Base-by-base conservation (phyloP, 345 rosid species). In the Euphorbia pulcherrima region DNA sequence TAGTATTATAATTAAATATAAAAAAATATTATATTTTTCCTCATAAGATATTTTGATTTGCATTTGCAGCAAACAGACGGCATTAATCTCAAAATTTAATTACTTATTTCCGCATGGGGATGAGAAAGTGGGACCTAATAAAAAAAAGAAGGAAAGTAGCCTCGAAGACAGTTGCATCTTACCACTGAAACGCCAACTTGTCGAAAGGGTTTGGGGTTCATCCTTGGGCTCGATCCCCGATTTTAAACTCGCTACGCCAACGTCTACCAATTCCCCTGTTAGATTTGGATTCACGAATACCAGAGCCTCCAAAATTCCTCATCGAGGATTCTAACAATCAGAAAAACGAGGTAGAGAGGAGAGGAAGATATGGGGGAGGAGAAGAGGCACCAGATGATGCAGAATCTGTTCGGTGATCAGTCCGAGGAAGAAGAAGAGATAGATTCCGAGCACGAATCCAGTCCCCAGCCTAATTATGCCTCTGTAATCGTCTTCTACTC, bases 391-490 rank as follows among this genome's bases (percentile, higher is more conserved):
- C 83, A 83, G 90, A 91, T 94, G 96, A 94, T 91, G 99, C 96
- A 89, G 79, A 87, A 91, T 63, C 83, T 91, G 28, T 94, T 94
- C 85, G 99, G 99, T 37, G 96, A 94, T 72, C 90, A 89, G 67
- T 94, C 99, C 37, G 99, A 90, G 78, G 98, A 83, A 75, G 97
- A 86, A 48, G 90, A 87, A 67, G 97, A 90, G 81, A 72, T 91
- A 72, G 97, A 94, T 76, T 94, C 97, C 74, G 97, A 91, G 70
- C 99, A 91, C 62, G 99, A 94, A 68, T 94, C 97, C 59, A 94
- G 88, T 61, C 97, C 92, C 67, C 97, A 89, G 53, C 96, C 99
- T 3, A 77, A 78, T 52, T 89, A 87, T 73, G 88, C 82, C 40
- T 91, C 96, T 13, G 99, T 94, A 86, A 68, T 28, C 35, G 37